A percentile compares a stretch with the other conserved stretches of the same genome.
These are phyloP conservation scores for Rosa persica DNA, from an alignment of 306 rosid genomes.

Conservation along the genomic window DNA sequence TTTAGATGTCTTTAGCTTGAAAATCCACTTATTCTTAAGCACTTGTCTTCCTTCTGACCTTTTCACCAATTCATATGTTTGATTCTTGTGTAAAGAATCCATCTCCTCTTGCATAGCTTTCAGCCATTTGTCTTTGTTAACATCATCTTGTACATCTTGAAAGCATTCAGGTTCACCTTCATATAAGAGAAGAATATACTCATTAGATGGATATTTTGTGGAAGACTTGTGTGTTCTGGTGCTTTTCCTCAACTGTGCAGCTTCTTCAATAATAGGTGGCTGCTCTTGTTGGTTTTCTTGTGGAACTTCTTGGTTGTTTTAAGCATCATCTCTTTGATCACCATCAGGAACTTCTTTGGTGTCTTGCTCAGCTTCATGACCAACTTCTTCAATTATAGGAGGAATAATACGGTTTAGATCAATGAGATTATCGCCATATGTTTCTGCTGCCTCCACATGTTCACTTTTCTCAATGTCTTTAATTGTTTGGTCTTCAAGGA, in stretches of 20 bases:
- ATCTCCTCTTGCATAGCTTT: not conserved
- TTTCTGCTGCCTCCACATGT: not conserved
- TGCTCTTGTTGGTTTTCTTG: not conserved
- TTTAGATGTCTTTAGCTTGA: not conserved
- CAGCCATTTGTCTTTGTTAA: not conserved
- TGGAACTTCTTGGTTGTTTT: not conserved
- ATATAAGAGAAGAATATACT: not conserved
- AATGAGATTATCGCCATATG: not conserved
- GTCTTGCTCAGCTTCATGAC: not conserved
- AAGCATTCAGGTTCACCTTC: not conserved
- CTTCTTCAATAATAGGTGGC: not conserved
- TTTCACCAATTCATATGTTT: not conserved
- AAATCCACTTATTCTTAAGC: not conserved
- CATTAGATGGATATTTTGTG: not conserved
- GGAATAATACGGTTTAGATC: not conserved
- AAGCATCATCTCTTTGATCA: not conserved
- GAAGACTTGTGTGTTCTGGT: not conserved
- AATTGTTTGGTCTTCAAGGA: not conserved
- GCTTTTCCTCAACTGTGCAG: not conserved
- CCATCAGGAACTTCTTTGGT: not conserved
- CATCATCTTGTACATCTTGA: not conserved
- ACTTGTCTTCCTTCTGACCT: not conserved
- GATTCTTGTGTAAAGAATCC: not conserved
- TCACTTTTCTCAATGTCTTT: not conserved
- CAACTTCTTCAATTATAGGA: not conserved